Evolutionary conservation across 129 eudicot genomes (phyloP), one percentile per base, ranked within the genome.

Genomic region (Tagetes patula): DNA sequence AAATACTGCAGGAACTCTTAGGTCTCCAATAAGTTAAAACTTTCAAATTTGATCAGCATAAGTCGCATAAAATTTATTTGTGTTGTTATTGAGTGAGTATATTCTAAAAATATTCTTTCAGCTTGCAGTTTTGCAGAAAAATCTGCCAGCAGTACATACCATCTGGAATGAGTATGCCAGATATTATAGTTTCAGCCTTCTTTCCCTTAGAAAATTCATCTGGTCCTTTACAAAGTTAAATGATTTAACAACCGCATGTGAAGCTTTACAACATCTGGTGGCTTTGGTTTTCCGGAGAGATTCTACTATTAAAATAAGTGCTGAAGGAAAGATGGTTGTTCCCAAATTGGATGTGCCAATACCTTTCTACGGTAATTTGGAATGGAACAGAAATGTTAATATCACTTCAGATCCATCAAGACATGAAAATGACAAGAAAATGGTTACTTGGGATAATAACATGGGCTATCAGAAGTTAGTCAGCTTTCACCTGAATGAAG

Each of bases 51-150:
- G 3, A 46, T 46, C 56, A 3, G 56, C 41, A 67, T 46, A 55
- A 43, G 50, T 7, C 54, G 30, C 33, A 50, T 31, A 45, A 20
- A 20, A 20, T 20, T 20, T 20, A 20, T 20, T 72, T 58, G 2
- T 56, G 20, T 69, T 54, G 42, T 40, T 73, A 55, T 65, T 31
- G 38, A 31, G 68, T 56, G 46, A 58, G 74, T 78, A 59, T n/a
- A 48, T 77, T 85, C 78, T 85, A 75, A 82, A 60, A 72, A 55
- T 65, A 36, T 75, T 77, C 46, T 82, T 86, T 81, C 98, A 92
- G 98, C 86, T 92, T 82, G 95, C 98, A 89, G 98, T 92, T 83
- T 82, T 85, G 83, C 87, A 85, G 90, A 65, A 86, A 81, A 87
- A 87, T 81, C 84, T 90, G 67, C 58, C 86, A 77, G 90, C 86